Evolutionary conservation across 768 basidiomycete genomes (phyloP), one percentile per base, ranked within the genome.

Genomic region (Suillus fuscotomentosus): DNA sequence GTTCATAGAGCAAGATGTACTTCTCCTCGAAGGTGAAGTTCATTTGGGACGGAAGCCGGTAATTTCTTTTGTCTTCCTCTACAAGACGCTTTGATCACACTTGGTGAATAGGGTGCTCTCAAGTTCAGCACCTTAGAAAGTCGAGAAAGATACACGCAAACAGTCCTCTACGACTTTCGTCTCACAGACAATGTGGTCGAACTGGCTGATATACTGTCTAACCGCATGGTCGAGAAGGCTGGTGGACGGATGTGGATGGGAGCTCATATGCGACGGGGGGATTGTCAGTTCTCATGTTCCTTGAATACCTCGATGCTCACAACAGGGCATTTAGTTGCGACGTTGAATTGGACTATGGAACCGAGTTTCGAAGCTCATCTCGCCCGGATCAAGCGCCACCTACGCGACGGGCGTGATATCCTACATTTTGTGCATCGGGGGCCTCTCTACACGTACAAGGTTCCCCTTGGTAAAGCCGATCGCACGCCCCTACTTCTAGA

Each of bases 251-350:
- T 76, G 20, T 81, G 80, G 81, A 78, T 82, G 78, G 77, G 77
- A 54, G 78, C 76, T 10, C 80, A 81, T 39, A 81, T 82, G 81
- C 79, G 80, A 41, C 72, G 80, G 57, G 81, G 81, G 1, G 80
- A 81, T 56, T 81, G 79, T 81, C 59, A 70, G 79, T 53, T 3
- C 11, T 10, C 22, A 22, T 36, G 0, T 34, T n/a, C 17, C 34
- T 41, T 11, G 9, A 22, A 10, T 39, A 10, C 20, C 6, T 6
- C 34, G 13, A 31, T 38, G 4, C 15, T 34, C 8, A 39, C 7
- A 11, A 13, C 11, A 54, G 31, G 53, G 39, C 14, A 27, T 59
- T 61, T 62, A 73, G 78, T 77, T 61, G 61, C 74, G 41, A 63
- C 63, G 36, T 20, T 70, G 22, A 71, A 68, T 31, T 83, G 81